Base-by-base conservation (phyloP, 2,329 filamentous ascomycete genomes). In the Madurella mycetomatis region DNA sequence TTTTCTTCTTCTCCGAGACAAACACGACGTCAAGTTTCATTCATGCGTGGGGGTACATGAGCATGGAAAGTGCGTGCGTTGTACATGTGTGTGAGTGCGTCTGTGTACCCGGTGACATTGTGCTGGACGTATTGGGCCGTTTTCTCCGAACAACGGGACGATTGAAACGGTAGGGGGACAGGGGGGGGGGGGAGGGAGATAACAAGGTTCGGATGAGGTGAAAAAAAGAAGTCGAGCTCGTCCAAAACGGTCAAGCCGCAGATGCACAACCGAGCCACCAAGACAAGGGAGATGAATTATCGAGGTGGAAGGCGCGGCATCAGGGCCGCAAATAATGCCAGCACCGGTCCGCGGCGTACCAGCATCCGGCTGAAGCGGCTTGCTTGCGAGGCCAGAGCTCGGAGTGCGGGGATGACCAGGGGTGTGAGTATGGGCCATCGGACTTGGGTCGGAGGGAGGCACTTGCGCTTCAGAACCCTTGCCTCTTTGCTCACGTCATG, bases 221-320 rank as follows among this genome's bases (percentile, higher is more conserved):
- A 16, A 53, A 42, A 30, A 43, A 25, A 37, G 9, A 12, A 37
- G 11, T 4, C 41, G 49, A 53, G 51, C 52, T 45, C 31, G 25
- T 47, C 19, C 47, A 51, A 49, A 52, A 56, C 31, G 52, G 57
- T 40, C 40, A 47, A 41, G 46, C 17, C 25, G 17, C 16, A 30
- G 25, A 39, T 25, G 51, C 37, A 41, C 19, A 42, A 25, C 17
- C 51, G 47, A 15, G 34, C 32, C 12, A 30, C 13, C 31, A 31
- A 39, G 37, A 42, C 42, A 47, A 30, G 42, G 9, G 50, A 51
- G 47, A 53, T 17, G 47, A 49, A 56, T 54, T 59, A 51, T 62
- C 46, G 46, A 51, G 30, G 49, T 60, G 63, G 59, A 60, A 63
- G 56, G 42, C 59, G 58, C 62, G 65, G 65, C 60, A 64, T 59